phyloP scores from a whole-genome alignment of 257 asterid species.

The Nicotiana paniculata region DNA sequence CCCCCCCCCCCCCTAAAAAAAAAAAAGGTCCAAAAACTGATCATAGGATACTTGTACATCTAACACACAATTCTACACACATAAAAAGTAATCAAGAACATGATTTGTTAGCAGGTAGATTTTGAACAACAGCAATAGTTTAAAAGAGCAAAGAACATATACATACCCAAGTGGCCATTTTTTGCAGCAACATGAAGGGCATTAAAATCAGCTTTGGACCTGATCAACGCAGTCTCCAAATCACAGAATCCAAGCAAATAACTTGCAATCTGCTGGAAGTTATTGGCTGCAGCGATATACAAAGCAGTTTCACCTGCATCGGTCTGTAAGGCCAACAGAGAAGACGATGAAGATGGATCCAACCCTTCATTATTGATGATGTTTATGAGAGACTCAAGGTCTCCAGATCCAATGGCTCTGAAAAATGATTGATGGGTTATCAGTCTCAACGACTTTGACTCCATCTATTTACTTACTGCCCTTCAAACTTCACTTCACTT shows the following conservation, averaged over 20 bases:
- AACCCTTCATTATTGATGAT: slow-evolving; percentile 52
- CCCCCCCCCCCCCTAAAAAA: not conserved
- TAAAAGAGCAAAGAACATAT: no score
- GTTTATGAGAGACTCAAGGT: slow-evolving; percentile 49
- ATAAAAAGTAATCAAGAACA: not conserved
- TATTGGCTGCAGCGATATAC: slow-evolving; percentile 69
- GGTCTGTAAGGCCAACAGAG: slow-evolving; percentile 53
- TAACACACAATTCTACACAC: no score
- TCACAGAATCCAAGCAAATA: slow-evolving; percentile 69
- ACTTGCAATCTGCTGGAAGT: slow-evolving; percentile 37
- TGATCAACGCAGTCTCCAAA: slow-evolving; percentile 45
- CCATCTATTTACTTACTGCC: slow-evolving; percentile 33
- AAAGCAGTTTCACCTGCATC: slow-evolving; percentile 77
- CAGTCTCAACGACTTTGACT: slow-evolving; percentile 68
- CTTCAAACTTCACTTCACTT: not conserved
- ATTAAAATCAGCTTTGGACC: slow-evolving; percentile 74
- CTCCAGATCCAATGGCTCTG: slow-evolving; percentile 67
- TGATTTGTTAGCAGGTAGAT: not conserved
- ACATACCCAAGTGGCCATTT: slow-evolving; percentile 68
- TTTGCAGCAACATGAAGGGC: slow-evolving; percentile 83
- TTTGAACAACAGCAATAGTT: not conserved
- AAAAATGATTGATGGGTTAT: slow-evolving; percentile 88
- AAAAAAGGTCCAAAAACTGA: not conserved
- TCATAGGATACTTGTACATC: not conserved
- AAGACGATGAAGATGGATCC: slow-evolving; percentile 33